Evolutionary conservation across 495 filamentous ascomycete species (phyloP).

Genomic region (Xylaria telfairii): DNA sequence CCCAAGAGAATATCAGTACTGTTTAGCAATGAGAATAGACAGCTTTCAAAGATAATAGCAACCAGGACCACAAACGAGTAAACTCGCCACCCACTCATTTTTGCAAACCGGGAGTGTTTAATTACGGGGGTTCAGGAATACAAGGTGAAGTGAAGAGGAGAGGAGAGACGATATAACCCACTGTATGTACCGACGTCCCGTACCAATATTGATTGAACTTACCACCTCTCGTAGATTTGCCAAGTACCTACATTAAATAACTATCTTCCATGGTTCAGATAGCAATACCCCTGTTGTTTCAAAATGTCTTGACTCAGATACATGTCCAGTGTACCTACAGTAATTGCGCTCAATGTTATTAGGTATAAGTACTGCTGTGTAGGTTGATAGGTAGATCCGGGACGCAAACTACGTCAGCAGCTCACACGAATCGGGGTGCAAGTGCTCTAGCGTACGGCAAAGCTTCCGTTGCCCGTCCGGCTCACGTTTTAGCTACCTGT

Average conservation of each 20-base stretch:
- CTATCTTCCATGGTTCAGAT: not conserved
- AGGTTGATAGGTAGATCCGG: not conserved
- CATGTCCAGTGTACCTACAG: too few species aligned
- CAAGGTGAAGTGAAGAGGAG: slow-evolving; percentile 4
- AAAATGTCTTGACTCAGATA: not conserved
- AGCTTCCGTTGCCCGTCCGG: not conserved
- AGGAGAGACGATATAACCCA: not conserved
- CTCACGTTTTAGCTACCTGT: not conserved
- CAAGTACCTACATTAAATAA: not conserved
- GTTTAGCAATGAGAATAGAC: not conserved
- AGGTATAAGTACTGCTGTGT: too few species aligned
- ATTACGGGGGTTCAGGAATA: slow-evolving; percentile 6
- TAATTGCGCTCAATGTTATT: too few species aligned
- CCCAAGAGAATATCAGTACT: not conserved
- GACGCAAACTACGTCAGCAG: not conserved
- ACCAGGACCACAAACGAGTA: slow-evolving; percentile 15
- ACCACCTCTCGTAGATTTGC: not conserved
- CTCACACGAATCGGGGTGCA: not conserved
- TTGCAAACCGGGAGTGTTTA: slow-evolving; percentile 25
- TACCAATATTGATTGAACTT: too few species aligned
- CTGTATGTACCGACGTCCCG: not conserved
- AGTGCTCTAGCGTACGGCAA: slow-evolving; percentile 14
- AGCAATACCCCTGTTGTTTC: not conserved
- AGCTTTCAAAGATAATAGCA: not conserved
- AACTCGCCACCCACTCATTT: slow-evolving; percentile 5